Conservation (phyloP, 192 early-diverging fungal species). For the Oehlia diaphana region DNA sequence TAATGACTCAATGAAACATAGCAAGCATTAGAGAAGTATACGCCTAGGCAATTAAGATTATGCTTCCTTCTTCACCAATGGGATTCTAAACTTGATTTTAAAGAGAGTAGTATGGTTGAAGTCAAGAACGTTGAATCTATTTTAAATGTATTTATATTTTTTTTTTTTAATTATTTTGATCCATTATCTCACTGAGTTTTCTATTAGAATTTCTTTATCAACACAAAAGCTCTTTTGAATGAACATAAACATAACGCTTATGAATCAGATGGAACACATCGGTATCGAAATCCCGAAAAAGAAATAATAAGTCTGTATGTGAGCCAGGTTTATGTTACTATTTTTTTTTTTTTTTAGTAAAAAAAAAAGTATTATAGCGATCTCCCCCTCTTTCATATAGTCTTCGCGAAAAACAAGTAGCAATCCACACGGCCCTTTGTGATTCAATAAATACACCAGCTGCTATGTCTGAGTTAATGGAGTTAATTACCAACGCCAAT, state of each 20-base stretch:
- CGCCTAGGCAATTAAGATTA: slow-evolving; percentile 83
- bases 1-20: not conserved
- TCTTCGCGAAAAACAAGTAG: slow-evolving; percentile 64
- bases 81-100: slow-evolving; percentile 86
- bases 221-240: slow-evolving; percentile 73
- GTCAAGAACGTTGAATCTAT: slow-evolving; percentile 73
- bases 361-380: not conserved
- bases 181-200: not conserved
- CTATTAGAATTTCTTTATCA: slow-evolving; percentile 85
- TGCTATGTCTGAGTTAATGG: slow-evolving; percentile 79
- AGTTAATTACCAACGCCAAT: slow-evolving; percentile 78
- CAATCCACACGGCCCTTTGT: slow-evolving; percentile 83
- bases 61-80: slow-evolving; percentile 89
- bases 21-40: slow-evolving; percentile 78
- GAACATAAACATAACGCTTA: slow-evolving; percentile 56
- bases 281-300: slow-evolving; percentile 68
- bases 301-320: slow-evolving; percentile 64
- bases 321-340: not conserved
- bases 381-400: slow-evolving; percentile 20
- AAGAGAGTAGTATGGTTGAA: slow-evolving; percentile 71
- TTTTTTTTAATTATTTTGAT: not conserved
- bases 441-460: slow-evolving; percentile 90
- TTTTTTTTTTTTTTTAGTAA: not conserved
- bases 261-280: slow-evolving; percentile 70
- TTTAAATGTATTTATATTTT: slow-evolving; percentile 59